Percentiles rank a stretch among this genome's conserved stretches.
Evolutionary conservation across 1,284 basidiomycete genomes (phyloP).

Genomic region (Marasmius tenuissimus): DNA sequence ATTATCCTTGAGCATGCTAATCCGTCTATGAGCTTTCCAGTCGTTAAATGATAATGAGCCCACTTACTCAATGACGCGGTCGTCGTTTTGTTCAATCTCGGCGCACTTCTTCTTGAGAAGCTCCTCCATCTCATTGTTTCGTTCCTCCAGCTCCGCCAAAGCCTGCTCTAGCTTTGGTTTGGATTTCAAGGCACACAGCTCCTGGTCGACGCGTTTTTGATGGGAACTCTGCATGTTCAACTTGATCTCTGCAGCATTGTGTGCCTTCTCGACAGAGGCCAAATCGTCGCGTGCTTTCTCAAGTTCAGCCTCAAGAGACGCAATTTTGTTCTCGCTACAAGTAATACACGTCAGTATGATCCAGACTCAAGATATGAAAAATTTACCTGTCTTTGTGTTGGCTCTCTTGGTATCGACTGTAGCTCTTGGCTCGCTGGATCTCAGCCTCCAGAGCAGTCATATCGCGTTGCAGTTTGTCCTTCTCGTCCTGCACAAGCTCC

Average conservation of each 20-base stretch:
- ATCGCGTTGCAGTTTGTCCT: constrained; percentile 46
- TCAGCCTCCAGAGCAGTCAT: constrained; percentile 62
- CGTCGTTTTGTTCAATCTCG: constrained; percentile 84
- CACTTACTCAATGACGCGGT: constrained; percentile 73
- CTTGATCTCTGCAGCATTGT: constrained; percentile 62
- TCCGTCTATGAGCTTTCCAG: constrained; percentile 11
- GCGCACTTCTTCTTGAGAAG: constrained; percentile 62
- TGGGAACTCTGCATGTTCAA: constrained; percentile 61
- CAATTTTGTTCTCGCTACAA: constrained; percentile 47
- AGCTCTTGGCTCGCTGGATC: constrained; percentile 57
- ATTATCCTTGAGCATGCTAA: constrained; percentile 73
- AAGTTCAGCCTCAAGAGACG: constrained; percentile 46
- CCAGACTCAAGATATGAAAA: not conserved
- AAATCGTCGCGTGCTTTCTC: constrained; percentile 42
- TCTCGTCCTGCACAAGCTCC: constrained; percentile 46
- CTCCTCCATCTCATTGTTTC: constrained; percentile 72
- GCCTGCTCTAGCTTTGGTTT: constrained; percentile 53
- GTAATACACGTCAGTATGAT: constrained; percentile 11
- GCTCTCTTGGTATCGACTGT: constrained; percentile 60
- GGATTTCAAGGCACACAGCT: constrained; percentile 53
- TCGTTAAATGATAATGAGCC: not conserved
- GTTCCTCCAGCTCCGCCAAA: constrained; percentile 62
- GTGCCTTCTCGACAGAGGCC: constrained; percentile 53
- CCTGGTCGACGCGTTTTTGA: constrained; percentile 61
- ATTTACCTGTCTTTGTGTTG: constrained; percentile 59